A percentile compares a stretch with the other conserved stretches of the same genome.
Evolutionary conservation across 352 stramenopile species (phyloP).

Genomic region (Phytophthora ohioensis): DNA sequence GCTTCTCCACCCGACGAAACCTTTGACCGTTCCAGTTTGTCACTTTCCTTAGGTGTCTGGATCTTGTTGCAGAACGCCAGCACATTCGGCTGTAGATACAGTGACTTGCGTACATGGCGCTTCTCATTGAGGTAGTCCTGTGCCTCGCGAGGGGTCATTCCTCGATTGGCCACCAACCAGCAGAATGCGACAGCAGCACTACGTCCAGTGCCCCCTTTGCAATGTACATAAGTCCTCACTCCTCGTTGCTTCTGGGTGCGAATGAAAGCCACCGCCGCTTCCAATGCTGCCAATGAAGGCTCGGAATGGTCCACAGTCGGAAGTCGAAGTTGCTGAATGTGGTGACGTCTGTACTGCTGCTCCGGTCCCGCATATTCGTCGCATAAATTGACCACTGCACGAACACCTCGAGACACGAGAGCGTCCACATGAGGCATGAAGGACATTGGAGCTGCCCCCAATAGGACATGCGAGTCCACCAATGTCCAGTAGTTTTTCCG

Average conservation of each 20-base stretch:
- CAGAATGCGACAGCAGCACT: constrained; percentile 92
- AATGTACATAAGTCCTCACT: constrained; percentile 96
- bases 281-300: constrained; percentile 70
- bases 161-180: constrained; percentile 86
- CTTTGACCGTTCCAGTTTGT: constrained; percentile 17
- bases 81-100: constrained; percentile 92
- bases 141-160: constrained; percentile 78
- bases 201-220: constrained; percentile 95
- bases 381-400: constrained; percentile 96
- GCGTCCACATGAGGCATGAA: constrained; percentile 88
- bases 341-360: constrained; percentile 85
- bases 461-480: constrained; percentile 92
- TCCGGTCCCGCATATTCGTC: constrained; percentile 95
- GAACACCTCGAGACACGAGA: constrained; percentile 83
- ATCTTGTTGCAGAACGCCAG: constrained; percentile 78
- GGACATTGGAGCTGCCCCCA: constrained; percentile 93
- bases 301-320: constrained; percentile 93
- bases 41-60: constrained; percentile 20
- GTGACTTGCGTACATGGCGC: constrained; percentile 88
- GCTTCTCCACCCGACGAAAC: constrained; percentile 7
- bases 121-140: constrained; percentile 92
- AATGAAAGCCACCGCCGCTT: constrained; percentile 91
- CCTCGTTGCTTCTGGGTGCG: constrained; percentile 83
- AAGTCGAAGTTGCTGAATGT: constrained; percentile 91
- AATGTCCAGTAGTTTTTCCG: constrained; percentile 91